phyloP scores from a whole-genome alignment of 129 eudicot species.

The Daucus carota region DNA sequence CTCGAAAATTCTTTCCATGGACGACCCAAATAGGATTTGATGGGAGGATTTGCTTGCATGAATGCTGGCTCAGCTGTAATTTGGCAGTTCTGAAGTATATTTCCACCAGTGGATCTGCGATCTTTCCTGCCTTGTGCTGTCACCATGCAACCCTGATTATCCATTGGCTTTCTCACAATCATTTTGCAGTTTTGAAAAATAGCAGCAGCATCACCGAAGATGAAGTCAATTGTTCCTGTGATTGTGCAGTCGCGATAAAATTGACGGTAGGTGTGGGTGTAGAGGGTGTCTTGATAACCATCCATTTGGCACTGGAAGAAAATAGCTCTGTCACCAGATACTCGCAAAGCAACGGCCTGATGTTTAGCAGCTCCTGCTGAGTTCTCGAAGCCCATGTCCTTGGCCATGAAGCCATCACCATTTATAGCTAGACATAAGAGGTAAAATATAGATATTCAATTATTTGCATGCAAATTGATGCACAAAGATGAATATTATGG shows the following conservation, averaged over 20 bases:
- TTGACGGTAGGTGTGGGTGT: not conserved
- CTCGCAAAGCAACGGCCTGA: not conserved
- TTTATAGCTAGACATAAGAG: not conserved
- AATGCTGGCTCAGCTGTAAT: not conserved
- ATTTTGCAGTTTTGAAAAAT: not conserved
- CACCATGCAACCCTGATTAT: conserved; percentile 2
- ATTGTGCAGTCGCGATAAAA: conserved; percentile 1
- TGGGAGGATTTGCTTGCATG: not conserved
- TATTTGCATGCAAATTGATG: not conserved
- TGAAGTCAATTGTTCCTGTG: not conserved
- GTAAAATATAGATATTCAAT: not conserved
- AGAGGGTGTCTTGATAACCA: not conserved
- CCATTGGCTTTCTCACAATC: conserved; percentile 4
- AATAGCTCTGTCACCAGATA: not conserved
- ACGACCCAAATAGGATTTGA: not conserved
- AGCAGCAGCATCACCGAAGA: not conserved
- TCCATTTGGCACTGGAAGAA: conserved; percentile 1
- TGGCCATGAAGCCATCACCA: not conserved
- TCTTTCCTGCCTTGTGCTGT: conserved; percentile 5
- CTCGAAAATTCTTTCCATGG: conserved; percentile 3
- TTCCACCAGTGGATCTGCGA: not conserved
- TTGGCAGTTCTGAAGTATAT: not conserved
- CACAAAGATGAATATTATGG: not conserved
- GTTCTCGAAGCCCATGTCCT: conserved; percentile 1
- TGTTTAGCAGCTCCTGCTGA: conserved; percentile 5